These are phyloP conservation scores for Hypomontagnella submonticulosa DNA, from an alignment of 495 filamentous ascomycete species.

Conservation along the genomic window DNA sequence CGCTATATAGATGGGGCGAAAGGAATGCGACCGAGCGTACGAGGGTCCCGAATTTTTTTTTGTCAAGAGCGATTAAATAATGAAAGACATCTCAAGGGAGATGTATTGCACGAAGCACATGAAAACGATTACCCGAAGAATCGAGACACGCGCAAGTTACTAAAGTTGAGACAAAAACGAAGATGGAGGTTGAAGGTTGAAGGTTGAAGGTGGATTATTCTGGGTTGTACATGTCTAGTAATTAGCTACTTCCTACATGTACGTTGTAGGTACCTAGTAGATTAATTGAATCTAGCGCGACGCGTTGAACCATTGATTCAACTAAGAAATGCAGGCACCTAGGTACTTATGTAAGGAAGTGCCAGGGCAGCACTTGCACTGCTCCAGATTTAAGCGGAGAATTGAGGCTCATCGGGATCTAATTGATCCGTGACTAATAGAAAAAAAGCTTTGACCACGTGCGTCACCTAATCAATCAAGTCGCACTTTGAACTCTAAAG, in stretches of 20 bases:
- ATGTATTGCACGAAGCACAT: not conserved
- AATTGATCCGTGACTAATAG: slow-evolving; percentile 16
- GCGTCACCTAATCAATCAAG: not conserved
- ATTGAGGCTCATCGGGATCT: slow-evolving; percentile 27
- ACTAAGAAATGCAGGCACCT: not conserved
- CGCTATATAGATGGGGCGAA: not conserved
- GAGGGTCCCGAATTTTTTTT: not conserved
- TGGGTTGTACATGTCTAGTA: too few species aligned
- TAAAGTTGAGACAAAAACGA: slow-evolving; percentile 7
- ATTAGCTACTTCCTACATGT: not conserved
- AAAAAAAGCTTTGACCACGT: slow-evolving; percentile 7
- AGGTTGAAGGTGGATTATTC: not conserved
- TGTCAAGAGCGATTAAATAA: not conserved
- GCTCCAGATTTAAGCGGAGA: too few species aligned
- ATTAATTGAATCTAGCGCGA: slow-evolving; percentile 13
- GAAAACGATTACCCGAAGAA: too few species aligned
- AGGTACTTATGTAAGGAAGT: slow-evolving; percentile 1
- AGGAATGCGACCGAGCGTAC: slow-evolving; percentile 6
- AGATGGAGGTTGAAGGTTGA: not conserved
- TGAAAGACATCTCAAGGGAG: slow-evolving; percentile 14
- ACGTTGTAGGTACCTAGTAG: not conserved
- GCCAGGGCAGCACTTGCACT: too few species aligned
- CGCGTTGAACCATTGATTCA: not conserved
- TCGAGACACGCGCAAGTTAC: not conserved
- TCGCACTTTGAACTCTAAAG: too few species aligned